Conservation (phyloP, 1,284 basidiomycete genomes). For the Heterobasidion irregulare region DNA sequence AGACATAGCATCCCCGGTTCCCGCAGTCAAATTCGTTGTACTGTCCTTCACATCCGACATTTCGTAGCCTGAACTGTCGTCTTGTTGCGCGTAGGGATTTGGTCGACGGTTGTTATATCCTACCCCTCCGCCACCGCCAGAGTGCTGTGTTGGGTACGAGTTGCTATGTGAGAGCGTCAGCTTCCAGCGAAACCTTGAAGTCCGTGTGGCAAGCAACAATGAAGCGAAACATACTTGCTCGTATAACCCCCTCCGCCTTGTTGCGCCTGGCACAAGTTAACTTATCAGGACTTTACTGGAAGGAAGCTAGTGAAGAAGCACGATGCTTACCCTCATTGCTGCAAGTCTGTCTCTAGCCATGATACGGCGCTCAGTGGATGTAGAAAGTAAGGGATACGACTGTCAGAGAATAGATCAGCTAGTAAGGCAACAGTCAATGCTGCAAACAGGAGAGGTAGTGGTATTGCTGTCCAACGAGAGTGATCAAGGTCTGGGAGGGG, state of each 20-base stretch:
- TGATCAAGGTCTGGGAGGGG: slow-evolving; percentile 1
- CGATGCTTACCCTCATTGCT: slow-evolving; percentile 59
- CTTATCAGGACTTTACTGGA: slow-evolving; percentile 3
- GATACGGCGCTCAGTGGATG: slow-evolving; percentile 10
- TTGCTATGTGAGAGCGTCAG: slow-evolving; percentile 27
- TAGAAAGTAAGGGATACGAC: slow-evolving; percentile 14
- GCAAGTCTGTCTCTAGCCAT: slow-evolving; percentile 82
- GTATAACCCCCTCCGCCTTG: slow-evolving; percentile 41
- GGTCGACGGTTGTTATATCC: slow-evolving; percentile 34
- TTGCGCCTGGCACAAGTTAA: slow-evolving; percentile 42
- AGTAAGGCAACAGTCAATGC: slow-evolving; percentile 23
- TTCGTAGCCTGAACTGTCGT: slow-evolving; percentile 51
- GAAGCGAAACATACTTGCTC: slow-evolving; percentile 35
- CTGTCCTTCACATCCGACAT: slow-evolving; percentile 59
- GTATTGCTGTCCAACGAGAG: slow-evolving; percentile 6
- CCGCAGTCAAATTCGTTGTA: slow-evolving; percentile 37
- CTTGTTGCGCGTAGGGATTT: slow-evolving; percentile 63
- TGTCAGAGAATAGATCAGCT: slow-evolving; percentile 6
- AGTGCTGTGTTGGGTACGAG: slow-evolving; percentile 58
- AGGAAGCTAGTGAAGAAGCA: neutral
- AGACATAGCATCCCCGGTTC: slow-evolving; percentile 48
- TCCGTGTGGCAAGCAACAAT: neutral
- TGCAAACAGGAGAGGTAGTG: slow-evolving; percentile 11
- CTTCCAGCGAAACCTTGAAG: slow-evolving; percentile 1
- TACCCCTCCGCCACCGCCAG: slow-evolving; percentile 30